Evolutionary conservation across 441 rosid genomes (phyloP).

Genomic region (Syzygium syzygioides): DNA sequence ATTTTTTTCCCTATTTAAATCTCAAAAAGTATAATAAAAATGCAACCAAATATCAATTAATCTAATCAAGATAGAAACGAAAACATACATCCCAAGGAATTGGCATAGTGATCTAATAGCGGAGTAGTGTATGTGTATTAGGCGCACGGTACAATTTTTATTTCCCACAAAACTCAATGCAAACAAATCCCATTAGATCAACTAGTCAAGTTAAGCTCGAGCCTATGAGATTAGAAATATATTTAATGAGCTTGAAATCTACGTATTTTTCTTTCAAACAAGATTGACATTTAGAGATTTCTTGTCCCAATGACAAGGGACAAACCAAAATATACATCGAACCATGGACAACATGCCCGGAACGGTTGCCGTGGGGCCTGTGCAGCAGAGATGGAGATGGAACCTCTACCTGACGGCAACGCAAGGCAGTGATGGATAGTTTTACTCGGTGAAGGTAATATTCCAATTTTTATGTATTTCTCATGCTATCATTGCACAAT

Average conservation of each 20-base stretch:
- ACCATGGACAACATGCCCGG: background rate
- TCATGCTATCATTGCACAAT: background rate
- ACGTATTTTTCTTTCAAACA: background rate
- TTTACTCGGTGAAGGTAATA: background rate
- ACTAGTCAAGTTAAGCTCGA: background rate
- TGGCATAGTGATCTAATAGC: background rate
- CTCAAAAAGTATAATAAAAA: background rate
- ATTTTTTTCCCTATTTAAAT: background rate
- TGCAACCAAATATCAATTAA: background rate
- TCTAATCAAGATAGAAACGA: background rate
- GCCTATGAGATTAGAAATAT: background rate
- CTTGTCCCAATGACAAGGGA: background rate
- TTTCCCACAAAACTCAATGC: background rate
- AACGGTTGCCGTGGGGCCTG: background rate
- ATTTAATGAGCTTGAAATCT: background rate
- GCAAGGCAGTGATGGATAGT: background rate
- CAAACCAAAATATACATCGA: background rate
- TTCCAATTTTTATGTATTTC: background rate
- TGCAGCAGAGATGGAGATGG: background rate
- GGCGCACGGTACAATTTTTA: background rate
- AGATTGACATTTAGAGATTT: background rate
- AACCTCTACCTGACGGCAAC: background rate
- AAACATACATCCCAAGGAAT: background rate
- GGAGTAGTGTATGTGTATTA: rapidly evolving
- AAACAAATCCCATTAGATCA: background rate